phyloP scores from a whole-genome alignment of 2,329 filamentous ascomycete species.

The Zasmidium citrigriseum region DNA sequence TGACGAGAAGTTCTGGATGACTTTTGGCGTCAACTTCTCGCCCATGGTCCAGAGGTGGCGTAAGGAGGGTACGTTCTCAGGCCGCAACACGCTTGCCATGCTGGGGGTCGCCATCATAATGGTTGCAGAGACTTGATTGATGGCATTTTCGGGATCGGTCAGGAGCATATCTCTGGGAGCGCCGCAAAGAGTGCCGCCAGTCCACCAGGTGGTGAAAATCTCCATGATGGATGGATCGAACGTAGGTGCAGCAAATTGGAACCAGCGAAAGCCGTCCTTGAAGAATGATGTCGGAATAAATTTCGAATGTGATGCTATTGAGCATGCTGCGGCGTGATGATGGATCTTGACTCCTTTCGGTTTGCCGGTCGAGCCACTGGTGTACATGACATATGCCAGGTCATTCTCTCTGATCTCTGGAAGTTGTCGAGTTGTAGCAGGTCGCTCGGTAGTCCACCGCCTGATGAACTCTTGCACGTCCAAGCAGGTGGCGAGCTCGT shows the following conservation, averaged over 20 bases:
- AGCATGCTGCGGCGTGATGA: slow-evolving; percentile 16
- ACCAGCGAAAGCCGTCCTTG: slow-evolving; percentile 20
- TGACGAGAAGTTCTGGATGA: slow-evolving; percentile 18
- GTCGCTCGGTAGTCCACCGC: neutral
- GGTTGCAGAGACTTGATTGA: slow-evolving; percentile 14
- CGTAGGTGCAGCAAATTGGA: slow-evolving; percentile 16
- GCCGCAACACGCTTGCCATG: slow-evolving; percentile 17
- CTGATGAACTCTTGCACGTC: slow-evolving; percentile 14
- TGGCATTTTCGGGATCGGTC: slow-evolving; percentile 12
- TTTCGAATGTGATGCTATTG: slow-evolving; percentile 16
- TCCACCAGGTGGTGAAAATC: slow-evolving; percentile 22
- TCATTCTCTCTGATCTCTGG: slow-evolving; percentile 24
- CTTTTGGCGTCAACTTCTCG: slow-evolving; percentile 16
- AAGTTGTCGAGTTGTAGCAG: neutral
- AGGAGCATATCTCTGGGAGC: slow-evolving; percentile 15
- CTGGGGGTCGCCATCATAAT: slow-evolving; percentile 21
- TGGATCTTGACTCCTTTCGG: slow-evolving; percentile 24
- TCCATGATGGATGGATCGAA: slow-evolving; percentile 23
- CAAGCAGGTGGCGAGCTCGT: slow-evolving; percentile 14
- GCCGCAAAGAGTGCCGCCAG: slow-evolving; percentile 21
- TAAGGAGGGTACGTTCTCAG: slow-evolving; percentile 12
- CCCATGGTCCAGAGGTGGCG: slow-evolving; percentile 21
- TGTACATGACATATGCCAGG: slow-evolving; percentile 26
- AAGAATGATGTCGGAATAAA: slow-evolving; percentile 10
- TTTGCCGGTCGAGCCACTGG: slow-evolving; percentile 27